These are phyloP conservation scores for Talaromyces sp. DNA, from an alignment of 2,329 filamentous ascomycete genomes.

Conservation along the genomic window DNA sequence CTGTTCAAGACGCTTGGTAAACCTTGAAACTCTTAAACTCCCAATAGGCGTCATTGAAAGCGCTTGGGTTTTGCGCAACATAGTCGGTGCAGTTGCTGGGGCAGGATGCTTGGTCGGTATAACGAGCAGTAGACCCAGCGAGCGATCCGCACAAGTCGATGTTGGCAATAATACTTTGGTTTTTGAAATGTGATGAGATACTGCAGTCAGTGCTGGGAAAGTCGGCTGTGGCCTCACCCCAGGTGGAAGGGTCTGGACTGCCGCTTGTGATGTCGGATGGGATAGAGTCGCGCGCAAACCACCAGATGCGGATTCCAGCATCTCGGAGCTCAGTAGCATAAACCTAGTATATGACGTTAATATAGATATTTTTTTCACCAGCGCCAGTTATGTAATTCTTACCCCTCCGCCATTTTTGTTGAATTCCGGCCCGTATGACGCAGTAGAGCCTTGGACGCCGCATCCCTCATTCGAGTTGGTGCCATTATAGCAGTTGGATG, in stretches of 20 bases:
- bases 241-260: constrained; percentile 56
- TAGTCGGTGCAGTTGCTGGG: constrained; percentile 53
- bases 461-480: constrained; percentile 55
- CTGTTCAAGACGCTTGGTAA: constrained; percentile 38
- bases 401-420: constrained; percentile 53
- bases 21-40: constrained; percentile 58
- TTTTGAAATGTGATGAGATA: constrained; percentile 55
- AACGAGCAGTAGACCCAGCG: constrained; percentile 33
- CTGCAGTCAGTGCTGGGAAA: constrained; percentile 61
- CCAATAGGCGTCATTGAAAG: constrained; percentile 59
- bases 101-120: constrained; percentile 32
- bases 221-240: constrained; percentile 59
- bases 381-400: constrained; percentile 9
- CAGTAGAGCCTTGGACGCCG: constrained; percentile 41
- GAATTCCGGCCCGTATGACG: constrained; percentile 48
- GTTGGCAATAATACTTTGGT: constrained; percentile 62
- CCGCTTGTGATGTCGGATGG: constrained; percentile 48
- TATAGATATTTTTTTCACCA: not conserved
- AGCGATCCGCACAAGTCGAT: constrained; percentile 60
- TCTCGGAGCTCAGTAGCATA: constrained; percentile 58
- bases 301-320: constrained; percentile 60
- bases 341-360: constrained; percentile 26
- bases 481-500: constrained; percentile 47
- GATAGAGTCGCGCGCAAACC: constrained; percentile 47
- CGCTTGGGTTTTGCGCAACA: constrained; percentile 53